A percentile compares a stretch with the other conserved stretches of the same genome.
Evolutionary conservation across 176 grass and related monocot genomes (phyloP).

Genomic region (Coix lacrymajobi): DNA sequence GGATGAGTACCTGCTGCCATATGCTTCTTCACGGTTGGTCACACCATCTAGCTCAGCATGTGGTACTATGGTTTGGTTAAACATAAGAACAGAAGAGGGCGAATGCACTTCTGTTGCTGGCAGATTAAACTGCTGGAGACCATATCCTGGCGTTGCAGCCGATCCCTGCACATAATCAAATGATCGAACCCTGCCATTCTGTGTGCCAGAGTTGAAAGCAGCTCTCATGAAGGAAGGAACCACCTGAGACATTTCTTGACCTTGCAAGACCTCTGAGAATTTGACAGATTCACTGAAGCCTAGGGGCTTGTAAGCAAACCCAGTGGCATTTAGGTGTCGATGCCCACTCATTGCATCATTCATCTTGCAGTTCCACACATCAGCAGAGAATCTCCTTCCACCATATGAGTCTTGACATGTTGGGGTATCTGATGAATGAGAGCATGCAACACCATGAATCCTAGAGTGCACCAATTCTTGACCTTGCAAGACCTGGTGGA

Average conservation of each 20-base stretch:
- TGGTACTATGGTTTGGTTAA: slow-evolving; percentile 34
- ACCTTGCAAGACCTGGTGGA: slow-evolving; percentile 99
- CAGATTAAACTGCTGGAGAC: slow-evolving; percentile 14
- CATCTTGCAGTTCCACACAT: slow-evolving; percentile 14
- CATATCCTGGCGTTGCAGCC: slow-evolving; percentile 31
- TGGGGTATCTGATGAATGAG: slow-evolving; percentile 18
- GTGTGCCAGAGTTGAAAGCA: slow-evolving; percentile 12
- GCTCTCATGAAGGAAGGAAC: slow-evolving; percentile 23
- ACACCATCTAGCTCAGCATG: not conserved
- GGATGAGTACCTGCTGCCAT: not conserved
- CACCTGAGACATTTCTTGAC: slow-evolving; percentile 89
- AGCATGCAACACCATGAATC: slow-evolving; percentile 27
- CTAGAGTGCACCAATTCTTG: slow-evolving; percentile 84
- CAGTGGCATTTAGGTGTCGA: not conserved
- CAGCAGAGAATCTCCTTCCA: slow-evolving; percentile 9
- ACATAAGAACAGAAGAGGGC: slow-evolving; percentile 75
- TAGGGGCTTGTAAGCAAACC: slow-evolving; percentile 44
- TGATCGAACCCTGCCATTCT: slow-evolving; percentile 11
- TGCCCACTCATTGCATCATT: slow-evolving; percentile 13
- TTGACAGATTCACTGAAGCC: slow-evolving; percentile 62
- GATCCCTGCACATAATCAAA: slow-evolving; percentile 23
- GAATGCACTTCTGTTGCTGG: slow-evolving; percentile 43
- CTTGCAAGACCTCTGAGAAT: slow-evolving; percentile 99
- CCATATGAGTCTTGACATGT: not conserved
- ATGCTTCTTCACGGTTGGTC: not conserved